Evolutionary conservation across 164 flowering plant genomes (phyloP), one percentile per base, ranked within the genome.

Genomic region (Brasenia schreberi): DNA sequence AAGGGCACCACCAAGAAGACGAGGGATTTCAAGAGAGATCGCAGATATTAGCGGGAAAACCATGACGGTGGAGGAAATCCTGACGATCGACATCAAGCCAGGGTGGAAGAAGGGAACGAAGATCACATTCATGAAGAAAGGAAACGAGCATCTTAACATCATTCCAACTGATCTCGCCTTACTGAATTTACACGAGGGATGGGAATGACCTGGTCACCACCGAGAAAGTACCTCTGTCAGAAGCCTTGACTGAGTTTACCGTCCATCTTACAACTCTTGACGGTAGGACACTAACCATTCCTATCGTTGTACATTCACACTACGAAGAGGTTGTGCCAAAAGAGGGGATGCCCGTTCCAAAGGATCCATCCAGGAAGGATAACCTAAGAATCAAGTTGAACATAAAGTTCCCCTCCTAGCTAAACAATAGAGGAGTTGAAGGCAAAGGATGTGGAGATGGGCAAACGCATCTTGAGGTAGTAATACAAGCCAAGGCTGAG

Each of bases 91-190:
- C 43, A 77, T 92, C 44, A 81, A 80, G 63, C 95, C 96, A 0
- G 98, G 98, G 0, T 92, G 96, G 95, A 92, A 84, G 80, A 89
- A 85, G 71, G 98, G 96, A 12, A 92, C 96, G 5, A 92, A 87
- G 66, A 86, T 92, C 65, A 92, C 81, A 4, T 78, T 77, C 75
- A 77, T 80, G 0, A 84, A 79, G 66, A 83, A 81, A 60, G 87
- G 87, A 17, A 81, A 82, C 42, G 83, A 82, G 58, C 80, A 79
- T 59, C 83, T 80, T 7, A 77, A 77, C n/a, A 56, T 80, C 7
- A 68, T 75, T 3, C 80, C 87, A 2, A 77, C 93, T 0, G 96
- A 89, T 74, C 79, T 89, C 0, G 84, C 87, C 3, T 90, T 72
- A 71, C 69, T 44, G 75, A n/a, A n/a, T 73, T 14, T 90, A 82